Conservation (phyloP, 2,329 filamentous ascomycete genomes). For the Trichophyton mentagrophytes region DNA sequence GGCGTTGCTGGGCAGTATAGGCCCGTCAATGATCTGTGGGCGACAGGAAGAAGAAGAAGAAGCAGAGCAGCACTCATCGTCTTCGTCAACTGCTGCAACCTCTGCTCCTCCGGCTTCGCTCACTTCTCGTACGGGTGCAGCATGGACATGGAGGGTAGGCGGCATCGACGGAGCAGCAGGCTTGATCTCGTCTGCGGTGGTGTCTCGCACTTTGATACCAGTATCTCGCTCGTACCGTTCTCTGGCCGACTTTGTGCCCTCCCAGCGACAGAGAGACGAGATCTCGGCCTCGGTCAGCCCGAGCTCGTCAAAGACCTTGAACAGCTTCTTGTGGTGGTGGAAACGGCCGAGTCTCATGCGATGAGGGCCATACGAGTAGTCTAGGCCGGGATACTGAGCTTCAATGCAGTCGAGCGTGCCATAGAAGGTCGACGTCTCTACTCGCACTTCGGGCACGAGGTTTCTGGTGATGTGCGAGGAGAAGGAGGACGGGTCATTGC, state of each 20-base stretch:
- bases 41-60: background rate
- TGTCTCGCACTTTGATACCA: constrained; percentile 47
- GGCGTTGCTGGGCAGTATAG: constrained; percentile 8
- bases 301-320: constrained; percentile 48
- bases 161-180: constrained; percentile 35
- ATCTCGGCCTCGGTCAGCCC: constrained; percentile 48
- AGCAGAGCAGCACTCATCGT: background rate
- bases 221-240: constrained; percentile 41
- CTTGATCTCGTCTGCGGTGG: constrained; percentile 46
- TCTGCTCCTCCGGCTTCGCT: background rate
- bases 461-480: constrained; percentile 47
- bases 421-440: constrained; percentile 53
- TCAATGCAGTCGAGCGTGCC: constrained; percentile 51
- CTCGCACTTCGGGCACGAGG: constrained; percentile 51
- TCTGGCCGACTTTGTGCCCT: constrained; percentile 37
- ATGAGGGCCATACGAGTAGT: constrained; percentile 50
- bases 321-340: constrained; percentile 47
- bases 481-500: constrained; percentile 47
- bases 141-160: constrained; percentile 23
- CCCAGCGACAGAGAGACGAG: constrained; percentile 48
- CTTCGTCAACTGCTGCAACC: constrained; percentile 12
- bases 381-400: constrained; percentile 53
- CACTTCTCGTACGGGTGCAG: constrained; percentile 2
- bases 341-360: constrained; percentile 50
- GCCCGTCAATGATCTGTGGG: background rate